Conservation (phyloP, 2,329 filamentous ascomycete species). For the Sarocladium oryzae region DNA sequence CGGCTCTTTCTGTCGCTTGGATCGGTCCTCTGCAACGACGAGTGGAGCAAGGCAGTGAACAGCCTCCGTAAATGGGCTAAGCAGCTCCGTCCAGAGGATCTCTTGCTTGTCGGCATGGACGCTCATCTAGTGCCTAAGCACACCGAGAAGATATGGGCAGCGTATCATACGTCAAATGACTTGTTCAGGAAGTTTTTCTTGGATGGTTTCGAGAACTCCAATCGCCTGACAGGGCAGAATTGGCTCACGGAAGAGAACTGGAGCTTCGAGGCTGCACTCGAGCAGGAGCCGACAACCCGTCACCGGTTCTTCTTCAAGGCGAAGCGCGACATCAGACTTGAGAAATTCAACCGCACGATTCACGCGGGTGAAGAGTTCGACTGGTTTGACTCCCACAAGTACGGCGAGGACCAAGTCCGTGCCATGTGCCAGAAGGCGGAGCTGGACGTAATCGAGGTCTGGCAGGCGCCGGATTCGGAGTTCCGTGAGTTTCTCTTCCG, state of each 20-base stretch:
- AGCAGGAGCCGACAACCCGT: slow-evolving; percentile 28
- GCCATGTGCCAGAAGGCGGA: slow-evolving; percentile 34
- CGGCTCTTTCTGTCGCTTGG: slow-evolving; percentile 34
- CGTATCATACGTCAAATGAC: slow-evolving; percentile 31
- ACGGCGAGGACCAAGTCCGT: slow-evolving; percentile 27
- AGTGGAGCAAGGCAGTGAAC: slow-evolving; percentile 27
- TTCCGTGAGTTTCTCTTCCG: slow-evolving; percentile 25
- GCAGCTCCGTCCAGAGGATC: slow-evolving; percentile 27
- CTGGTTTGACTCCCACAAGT: slow-evolving; percentile 39
- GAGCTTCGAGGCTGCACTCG: slow-evolving; percentile 30
- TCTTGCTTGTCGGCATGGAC: slow-evolving; percentile 35
- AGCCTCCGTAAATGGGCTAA: slow-evolving; percentile 30
- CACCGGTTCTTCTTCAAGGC: slow-evolving; percentile 34
- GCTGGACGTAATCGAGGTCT: slow-evolving; percentile 28
- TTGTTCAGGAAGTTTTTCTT: slow-evolving; percentile 30
- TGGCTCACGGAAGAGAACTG: slow-evolving; percentile 31
- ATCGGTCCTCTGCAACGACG: slow-evolving; percentile 36
- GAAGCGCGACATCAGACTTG: slow-evolving; percentile 24
- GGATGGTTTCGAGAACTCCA: slow-evolving; percentile 32
- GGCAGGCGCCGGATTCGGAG: slow-evolving; percentile 30
- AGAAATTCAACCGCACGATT: slow-evolving; percentile 20
- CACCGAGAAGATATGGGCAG: slow-evolving; percentile 31
- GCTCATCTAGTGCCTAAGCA: slow-evolving; percentile 27
- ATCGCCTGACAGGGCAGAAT: slow-evolving; percentile 26
- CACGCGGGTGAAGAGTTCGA: slow-evolving; percentile 29